phyloP scores from a whole-genome alignment of 768 basidiomycete species.

The Gautieria morchelliformis region DNA sequence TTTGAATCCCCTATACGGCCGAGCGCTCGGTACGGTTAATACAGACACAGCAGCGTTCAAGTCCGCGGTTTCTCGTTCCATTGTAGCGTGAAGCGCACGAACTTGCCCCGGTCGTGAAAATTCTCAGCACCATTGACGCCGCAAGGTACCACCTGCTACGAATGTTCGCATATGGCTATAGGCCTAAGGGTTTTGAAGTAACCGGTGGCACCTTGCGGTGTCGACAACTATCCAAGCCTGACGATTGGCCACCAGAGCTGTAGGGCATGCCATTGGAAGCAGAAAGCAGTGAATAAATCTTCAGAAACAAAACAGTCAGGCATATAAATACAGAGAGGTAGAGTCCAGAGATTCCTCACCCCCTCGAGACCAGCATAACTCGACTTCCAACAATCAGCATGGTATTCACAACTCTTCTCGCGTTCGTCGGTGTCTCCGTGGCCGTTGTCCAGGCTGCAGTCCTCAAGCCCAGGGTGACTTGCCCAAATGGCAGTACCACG shows the following conservation, averaged over 20 bases:
- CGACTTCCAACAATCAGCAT: background rate
- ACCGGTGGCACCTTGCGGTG: too few species aligned
- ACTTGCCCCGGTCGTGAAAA: background rate
- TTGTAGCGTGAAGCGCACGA: too few species aligned
- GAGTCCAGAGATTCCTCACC: background rate
- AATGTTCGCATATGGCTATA: too few species aligned
- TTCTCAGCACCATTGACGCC: background rate
- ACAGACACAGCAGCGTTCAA: too few species aligned
- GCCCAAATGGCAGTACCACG: slow-evolving; percentile 2
- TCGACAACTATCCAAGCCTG: too few species aligned
- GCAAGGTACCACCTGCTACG: background rate
- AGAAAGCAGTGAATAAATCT: too few species aligned
- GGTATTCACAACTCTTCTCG: background rate
- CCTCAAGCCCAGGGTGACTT: slow-evolving; percentile 3
- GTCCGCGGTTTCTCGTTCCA: too few species aligned
- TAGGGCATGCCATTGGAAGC: too few species aligned
- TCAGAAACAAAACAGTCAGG: too few species aligned
- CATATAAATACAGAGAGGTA: background rate
- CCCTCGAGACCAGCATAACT: background rate
- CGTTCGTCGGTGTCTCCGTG: background rate
- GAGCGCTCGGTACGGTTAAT: too few species aligned
- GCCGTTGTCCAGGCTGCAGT: slow-evolving; percentile 1
- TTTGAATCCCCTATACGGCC: too few species aligned
- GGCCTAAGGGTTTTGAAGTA: too few species aligned
- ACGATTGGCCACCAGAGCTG: background rate